A percentile compares a stretch with the other conserved stretches of the same genome.
phyloP scores from a whole-genome alignment of 306 rosid species.

The Prunus mongolica region DNA sequence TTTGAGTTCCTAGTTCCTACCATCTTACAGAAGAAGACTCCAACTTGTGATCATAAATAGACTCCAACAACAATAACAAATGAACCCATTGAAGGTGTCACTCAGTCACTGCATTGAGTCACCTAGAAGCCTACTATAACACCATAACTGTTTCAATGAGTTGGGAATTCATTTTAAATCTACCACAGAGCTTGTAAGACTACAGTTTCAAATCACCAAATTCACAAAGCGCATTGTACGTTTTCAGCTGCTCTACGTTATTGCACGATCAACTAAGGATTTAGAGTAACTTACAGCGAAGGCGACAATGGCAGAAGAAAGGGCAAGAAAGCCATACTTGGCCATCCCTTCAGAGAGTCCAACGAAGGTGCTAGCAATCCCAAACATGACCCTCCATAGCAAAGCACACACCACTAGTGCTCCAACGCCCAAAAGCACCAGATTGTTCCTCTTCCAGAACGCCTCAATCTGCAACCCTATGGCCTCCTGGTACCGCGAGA shows the following conservation, averaged over 20 bases:
- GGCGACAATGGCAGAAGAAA: conserved; percentile 85
- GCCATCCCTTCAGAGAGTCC: conserved; percentile 88
- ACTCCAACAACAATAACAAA: background rate
- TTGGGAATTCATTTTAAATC: background rate
- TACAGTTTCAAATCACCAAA: background rate
- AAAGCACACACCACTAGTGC: conserved; percentile 63
- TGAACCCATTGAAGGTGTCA: background rate
- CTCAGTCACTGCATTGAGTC: too few species aligned
- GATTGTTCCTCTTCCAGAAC: conserved; percentile 61
- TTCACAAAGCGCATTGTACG: background rate
- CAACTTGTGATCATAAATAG: background rate
- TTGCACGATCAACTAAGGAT: background rate
- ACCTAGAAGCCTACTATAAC: too few species aligned
- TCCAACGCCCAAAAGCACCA: conserved; percentile 56
- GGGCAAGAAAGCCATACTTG: conserved; percentile 90
- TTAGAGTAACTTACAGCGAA: conserved; percentile 62
- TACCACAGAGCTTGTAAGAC: too few species aligned
- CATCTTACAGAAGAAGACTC: background rate
- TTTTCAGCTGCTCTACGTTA: background rate
- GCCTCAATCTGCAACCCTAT: conserved; percentile 84
- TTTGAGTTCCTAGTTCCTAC: background rate
- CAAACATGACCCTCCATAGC: conserved; percentile 78
- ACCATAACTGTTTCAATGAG: too few species aligned
- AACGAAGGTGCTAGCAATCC: conserved; percentile 68
- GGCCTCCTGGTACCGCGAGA: conserved; percentile 73